Conservation (phyloP, 441 rosid genomes). For the Pelargonium cotyledonis region DNA sequence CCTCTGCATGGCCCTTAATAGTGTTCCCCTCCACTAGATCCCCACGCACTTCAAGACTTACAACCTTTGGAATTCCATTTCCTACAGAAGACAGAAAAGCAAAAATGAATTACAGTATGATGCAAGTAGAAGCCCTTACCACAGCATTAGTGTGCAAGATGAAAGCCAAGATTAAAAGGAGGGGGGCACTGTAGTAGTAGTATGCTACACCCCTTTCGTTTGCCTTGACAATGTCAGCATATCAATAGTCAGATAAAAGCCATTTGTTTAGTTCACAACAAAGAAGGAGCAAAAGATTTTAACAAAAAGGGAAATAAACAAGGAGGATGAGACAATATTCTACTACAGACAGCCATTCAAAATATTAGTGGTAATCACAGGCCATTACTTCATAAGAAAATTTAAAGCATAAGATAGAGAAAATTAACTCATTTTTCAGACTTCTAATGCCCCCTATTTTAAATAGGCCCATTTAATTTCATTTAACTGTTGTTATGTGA, state of each 20-base stretch:
- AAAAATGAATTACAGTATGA: conserved; percentile 14
- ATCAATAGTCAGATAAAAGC: conserved; percentile 3
- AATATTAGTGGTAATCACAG: neutral
- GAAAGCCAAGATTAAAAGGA: neutral
- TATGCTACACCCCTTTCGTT: neutral
- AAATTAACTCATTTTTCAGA: neutral
- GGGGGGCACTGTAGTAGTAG: neutral
- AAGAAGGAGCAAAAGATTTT: neutral
- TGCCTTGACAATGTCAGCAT: neutral
- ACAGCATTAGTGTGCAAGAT: neutral
- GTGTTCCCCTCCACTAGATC: conserved; percentile 80
- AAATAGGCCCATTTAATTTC: neutral
- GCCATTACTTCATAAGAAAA: neutral
- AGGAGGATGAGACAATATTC: neutral
- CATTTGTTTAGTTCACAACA: neutral
- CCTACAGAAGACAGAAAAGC: conserved; percentile 40
- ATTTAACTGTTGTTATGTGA: conserved; percentile 3
- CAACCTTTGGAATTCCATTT: conserved; percentile 89
- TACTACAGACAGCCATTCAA: neutral
- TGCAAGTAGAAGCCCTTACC: conserved; percentile 3
- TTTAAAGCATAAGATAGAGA: neutral
- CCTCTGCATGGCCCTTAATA: conserved; percentile 62
- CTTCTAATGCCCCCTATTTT: neutral
- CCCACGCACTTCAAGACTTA: conserved; percentile 80
- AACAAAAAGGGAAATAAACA: neutral